Conservation (phyloP, 306 rosid species). For the Bauhinia variegata region DNA sequence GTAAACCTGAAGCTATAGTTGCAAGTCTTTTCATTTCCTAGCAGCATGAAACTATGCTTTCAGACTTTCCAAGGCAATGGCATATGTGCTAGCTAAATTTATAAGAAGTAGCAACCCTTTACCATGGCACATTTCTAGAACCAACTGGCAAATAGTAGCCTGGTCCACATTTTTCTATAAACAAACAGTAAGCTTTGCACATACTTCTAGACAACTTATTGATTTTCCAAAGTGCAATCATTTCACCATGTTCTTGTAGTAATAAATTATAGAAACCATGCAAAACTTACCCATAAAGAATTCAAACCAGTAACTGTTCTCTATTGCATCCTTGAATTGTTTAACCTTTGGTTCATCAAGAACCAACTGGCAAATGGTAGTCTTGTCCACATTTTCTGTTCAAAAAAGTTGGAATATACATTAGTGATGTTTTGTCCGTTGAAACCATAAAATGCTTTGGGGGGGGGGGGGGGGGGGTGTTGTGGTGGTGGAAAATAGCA, state of each 20-base stretch:
- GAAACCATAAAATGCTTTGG: constrained; percentile 28
- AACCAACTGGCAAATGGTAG: constrained; percentile 60
- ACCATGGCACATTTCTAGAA: no score
- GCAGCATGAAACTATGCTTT: constrained; percentile 15
- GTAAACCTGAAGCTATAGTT: no score
- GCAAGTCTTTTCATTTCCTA: background rate
- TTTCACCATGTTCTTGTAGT: constrained; percentile 10
- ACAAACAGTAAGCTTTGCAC: background rate
- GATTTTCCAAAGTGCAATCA: constrained; percentile 17
- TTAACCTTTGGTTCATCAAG: constrained; percentile 71
- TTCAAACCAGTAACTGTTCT: constrained; percentile 92
- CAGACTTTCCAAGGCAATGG: constrained; percentile 8
- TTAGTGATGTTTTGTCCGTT: constrained; percentile 28
- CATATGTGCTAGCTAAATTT: constrained; percentile 2
- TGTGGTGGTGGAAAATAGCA: no score
- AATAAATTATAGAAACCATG: constrained; percentile 19
- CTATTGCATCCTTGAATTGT: constrained; percentile 96
- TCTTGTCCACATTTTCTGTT: constrained; percentile 80
- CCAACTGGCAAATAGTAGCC: no score
- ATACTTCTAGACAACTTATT: constrained; percentile 14
- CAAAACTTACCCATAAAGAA: constrained; percentile 89
- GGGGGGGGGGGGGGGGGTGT: no score
- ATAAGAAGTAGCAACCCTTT: background rate
- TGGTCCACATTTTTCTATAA: no score
- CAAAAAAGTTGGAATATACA: constrained; percentile 12